A percentile compares a stretch with the other conserved stretches of the same genome.
phyloP scores from a whole-genome alignment of 345 rosid genomes.

The Draba incana region DNA sequence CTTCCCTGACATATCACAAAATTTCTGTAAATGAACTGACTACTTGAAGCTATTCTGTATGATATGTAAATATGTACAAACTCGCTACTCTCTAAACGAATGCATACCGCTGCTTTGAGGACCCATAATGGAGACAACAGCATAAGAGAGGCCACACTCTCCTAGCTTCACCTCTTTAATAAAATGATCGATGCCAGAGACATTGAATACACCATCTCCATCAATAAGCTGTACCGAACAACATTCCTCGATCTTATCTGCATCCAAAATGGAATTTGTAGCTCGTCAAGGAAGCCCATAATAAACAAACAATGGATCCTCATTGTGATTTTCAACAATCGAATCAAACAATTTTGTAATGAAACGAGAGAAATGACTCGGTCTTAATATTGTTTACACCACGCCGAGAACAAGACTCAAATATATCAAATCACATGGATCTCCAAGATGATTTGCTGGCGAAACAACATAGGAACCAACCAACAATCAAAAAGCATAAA shows the following conservation, averaged over 20 bases:
- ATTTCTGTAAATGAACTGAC: constrained; percentile 29
- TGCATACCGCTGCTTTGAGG: constrained; percentile 93
- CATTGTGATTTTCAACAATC: neutral
- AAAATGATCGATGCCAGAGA: constrained; percentile 59
- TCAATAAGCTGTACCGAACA: constrained; percentile 87
- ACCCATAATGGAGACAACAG: constrained; percentile 95
- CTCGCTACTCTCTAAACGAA: neutral
- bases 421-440: constrained; percentile 21
- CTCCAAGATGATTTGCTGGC: constrained; percentile 7
- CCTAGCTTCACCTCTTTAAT: constrained; percentile 67
- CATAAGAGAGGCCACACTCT: constrained; percentile 88
- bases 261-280: constrained; percentile 11
- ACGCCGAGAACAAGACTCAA: too few relatives aligned
- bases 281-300: neutral
- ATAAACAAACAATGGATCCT: neutral
- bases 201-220: constrained; percentile 77
- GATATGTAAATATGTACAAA: neutral
- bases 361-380: neutral
- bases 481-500: constrained; percentile 13
- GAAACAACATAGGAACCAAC: neutral
- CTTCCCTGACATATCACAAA: constrained; percentile 68
- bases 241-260: constrained; percentile 51
- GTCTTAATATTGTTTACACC: neutral
- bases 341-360: constrained; percentile 2
- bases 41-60: neutral